Conservation (phyloP, 148 eudicot genomes). For the Spergularia marina region DNA sequence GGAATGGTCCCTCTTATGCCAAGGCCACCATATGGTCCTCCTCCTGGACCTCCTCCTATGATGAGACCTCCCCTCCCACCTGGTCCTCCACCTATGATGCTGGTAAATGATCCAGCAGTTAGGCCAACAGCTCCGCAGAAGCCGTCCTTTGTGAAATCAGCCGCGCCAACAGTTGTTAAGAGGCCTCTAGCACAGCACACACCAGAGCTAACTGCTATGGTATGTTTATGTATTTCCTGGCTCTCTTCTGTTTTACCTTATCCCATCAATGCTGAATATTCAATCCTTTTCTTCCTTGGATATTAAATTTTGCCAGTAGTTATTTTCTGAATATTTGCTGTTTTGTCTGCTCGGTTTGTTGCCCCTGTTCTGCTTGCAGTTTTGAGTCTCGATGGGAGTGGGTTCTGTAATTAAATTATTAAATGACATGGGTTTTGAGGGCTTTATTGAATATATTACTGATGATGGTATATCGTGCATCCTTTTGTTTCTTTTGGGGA, state of each 20-base stretch:
- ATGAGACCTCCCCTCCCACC: constrained; percentile 99
- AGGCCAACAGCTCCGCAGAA: constrained; percentile 64
- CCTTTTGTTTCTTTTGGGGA: neutral
- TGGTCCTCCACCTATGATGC: constrained; percentile 78
- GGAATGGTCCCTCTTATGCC: constrained; percentile 74
- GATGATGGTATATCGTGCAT: neutral
- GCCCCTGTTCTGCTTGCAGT: neutral
- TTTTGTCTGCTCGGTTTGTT: neutral
- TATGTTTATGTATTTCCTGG: constrained; percentile 33
- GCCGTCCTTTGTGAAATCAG: constrained; percentile 92
- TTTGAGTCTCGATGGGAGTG: neutral
- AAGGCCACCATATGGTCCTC: constrained; percentile 85
- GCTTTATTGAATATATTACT: neutral
- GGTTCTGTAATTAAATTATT: neutral
- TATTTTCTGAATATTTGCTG: neutral
- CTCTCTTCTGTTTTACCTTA: neutral
- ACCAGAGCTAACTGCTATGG: constrained; percentile 96
- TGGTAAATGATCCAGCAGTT: constrained; percentile 32
- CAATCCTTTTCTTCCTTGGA: neutral
- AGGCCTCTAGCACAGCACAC: constrained; percentile 99
- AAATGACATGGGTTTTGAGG: neutral
- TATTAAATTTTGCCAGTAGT: neutral
- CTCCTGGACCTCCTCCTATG: constrained; percentile 76
- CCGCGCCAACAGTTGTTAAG: constrained; percentile 97
- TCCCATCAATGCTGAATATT: neutral